Base-by-base conservation (phyloP, 495 filamentous ascomycete genomes). In the Aspergillus leporis region DNA sequence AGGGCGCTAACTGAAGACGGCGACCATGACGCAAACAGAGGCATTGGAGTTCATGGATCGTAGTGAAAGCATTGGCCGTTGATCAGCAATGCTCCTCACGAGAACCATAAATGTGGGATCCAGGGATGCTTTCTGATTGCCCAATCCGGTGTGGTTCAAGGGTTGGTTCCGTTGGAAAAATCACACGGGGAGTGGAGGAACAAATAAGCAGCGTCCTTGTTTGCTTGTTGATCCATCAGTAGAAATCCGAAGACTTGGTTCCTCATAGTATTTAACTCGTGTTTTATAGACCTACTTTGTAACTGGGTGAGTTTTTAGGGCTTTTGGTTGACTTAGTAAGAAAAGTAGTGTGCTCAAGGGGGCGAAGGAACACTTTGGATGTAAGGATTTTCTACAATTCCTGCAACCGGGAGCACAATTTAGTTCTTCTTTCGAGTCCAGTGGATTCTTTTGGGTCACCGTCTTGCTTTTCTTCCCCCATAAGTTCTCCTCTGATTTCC, bases 1-100 rank as follows among this genome's bases (percentile, higher is more conserved):
- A 43, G 53, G 48, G 40, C 55, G 63, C 69, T 71, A 72, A 66
- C 70, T 65, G 61, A 56, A 68, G 69, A 66, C 68, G 71, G 70
- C 55, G 59, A 32, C 19, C 34, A 62, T 71, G 69, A 74, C 68
- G 70, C 70, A 73, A 74, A 74, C 71, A 60, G 51, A 16, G 28
- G 25, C 19, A 23, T 21, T 13, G 32, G 18, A 23, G 5, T 38
- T 19, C 21, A 40, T 40, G 36, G 16, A 40, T 40, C 10, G 9
- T 12, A 40, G 16, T n/a, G 3, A 40, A 4, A 3, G 36, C n/a
- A 40, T 40, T 40, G 3, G 36, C 16, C 36, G n/a, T n/a, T n/a
- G n/a, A n/a, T n/a, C n/a, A n/a, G n/a, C n/a, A n/a, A n/a, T n/a
- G n/a, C 25, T 3, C 25, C 25, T 28, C 25, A 28, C 10, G 36